These are phyloP conservation scores for Termitomyces bulborhizus DNA, from an alignment of 768 basidiomycete species.

Conservation along the genomic window DNA sequence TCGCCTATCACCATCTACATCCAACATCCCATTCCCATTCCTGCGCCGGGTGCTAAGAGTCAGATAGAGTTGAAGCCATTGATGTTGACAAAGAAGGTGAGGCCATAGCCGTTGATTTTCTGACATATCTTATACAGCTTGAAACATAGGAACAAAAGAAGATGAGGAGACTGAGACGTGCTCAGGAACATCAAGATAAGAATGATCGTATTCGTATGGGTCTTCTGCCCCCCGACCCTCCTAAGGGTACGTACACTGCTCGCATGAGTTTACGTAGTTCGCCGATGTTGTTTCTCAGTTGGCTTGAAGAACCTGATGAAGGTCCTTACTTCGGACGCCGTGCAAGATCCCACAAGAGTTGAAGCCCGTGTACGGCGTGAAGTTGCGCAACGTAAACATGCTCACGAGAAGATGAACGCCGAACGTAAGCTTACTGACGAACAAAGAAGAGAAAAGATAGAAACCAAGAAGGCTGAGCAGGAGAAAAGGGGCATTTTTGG, in stretches of 20 bases:
- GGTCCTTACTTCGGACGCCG: constrained; percentile 92
- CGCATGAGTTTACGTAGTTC: not conserved
- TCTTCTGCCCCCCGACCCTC: constrained; percentile 87
- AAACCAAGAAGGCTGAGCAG: constrained; percentile 79
- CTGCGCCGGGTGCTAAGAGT: constrained; percentile 83
- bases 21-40: constrained; percentile 96
- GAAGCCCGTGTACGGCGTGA: constrained; percentile 94
- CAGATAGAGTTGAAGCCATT: constrained; percentile 74
- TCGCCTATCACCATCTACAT: constrained; percentile 87
- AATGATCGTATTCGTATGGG: constrained; percentile 96
- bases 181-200: constrained; percentile 89
- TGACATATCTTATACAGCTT: not conserved
- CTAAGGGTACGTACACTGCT: constrained; percentile 62
- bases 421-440: constrained; percentile 92
- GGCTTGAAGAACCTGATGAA: constrained; percentile 96
- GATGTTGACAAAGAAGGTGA: constrained; percentile 88
- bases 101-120: not conserved
- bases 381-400: constrained; percentile 83
- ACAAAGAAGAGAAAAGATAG: constrained; percentile 80
- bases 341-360: constrained; percentile 96
- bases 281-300: constrained; percentile 39
- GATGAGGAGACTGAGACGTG: constrained; percentile 84
- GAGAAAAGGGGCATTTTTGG: constrained; percentile 81
- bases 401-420: constrained; percentile 90
- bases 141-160: constrained; percentile 83